Conservation (phyloP, 1,284 basidiomycete species). For the Amylostereum areolatum region DNA sequence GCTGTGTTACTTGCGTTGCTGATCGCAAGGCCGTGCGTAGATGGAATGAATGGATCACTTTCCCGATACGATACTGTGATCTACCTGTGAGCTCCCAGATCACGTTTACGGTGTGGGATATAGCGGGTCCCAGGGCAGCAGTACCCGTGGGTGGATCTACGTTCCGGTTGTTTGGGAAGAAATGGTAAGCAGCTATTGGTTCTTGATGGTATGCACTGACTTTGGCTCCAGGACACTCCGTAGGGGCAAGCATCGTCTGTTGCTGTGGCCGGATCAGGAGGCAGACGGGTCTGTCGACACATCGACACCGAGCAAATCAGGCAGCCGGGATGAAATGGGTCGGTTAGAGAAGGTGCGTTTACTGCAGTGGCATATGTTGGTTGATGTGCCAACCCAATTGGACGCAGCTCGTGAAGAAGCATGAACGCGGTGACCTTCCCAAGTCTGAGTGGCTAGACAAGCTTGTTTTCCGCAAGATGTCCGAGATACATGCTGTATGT, state of each 20-base stretch:
- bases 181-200: slow-evolving; percentile 52
- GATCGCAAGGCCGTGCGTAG: slow-evolving; percentile 32
- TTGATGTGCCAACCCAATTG: background rate
- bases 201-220: background rate
- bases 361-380: background rate
- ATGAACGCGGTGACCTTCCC: slow-evolving; percentile 89
- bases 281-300: slow-evolving; percentile 83
- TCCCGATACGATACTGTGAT: slow-evolving; percentile 90
- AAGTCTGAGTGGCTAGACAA: slow-evolving; percentile 96
- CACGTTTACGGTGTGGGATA: slow-evolving; percentile 94
- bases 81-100: slow-evolving; percentile 85
- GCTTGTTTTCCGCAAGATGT: slow-evolving; percentile 89
- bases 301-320: slow-evolving; percentile 82
- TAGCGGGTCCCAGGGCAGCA: slow-evolving; percentile 71
- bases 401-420: slow-evolving; percentile 86
- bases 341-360: slow-evolving; percentile 79
- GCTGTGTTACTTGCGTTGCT: background rate
- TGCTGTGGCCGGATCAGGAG: slow-evolving; percentile 77
- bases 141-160: slow-evolving; percentile 87
- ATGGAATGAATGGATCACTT: slow-evolving; percentile 93
- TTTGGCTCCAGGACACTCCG: slow-evolving; percentile 65
- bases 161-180: slow-evolving; percentile 86
- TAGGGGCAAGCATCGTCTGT: slow-evolving; percentile 85
- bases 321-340: slow-evolving; percentile 85
- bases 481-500: slow-evolving; percentile 83